phyloP scores from a whole-genome alignment of 1,284 basidiomycete species.

The Xerocomus nothofagi region DNA sequence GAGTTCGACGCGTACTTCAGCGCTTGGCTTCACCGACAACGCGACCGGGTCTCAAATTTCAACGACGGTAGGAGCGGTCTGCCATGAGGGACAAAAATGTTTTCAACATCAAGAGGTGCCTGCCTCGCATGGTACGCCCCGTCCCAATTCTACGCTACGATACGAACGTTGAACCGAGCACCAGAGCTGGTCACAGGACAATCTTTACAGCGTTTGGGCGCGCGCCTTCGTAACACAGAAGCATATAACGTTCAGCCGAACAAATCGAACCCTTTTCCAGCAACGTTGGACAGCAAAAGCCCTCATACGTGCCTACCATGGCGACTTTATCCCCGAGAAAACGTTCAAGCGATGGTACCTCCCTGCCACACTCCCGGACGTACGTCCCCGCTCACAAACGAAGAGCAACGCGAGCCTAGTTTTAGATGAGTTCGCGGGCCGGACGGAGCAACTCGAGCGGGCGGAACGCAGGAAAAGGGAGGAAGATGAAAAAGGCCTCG shows the following conservation, averaged over 20 bases:
- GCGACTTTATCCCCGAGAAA: constrained; percentile 91
- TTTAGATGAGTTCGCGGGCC: constrained; percentile 59
- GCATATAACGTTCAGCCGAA: constrained; percentile 59
- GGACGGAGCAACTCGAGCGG: constrained; percentile 45
- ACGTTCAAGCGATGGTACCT: constrained; percentile 97
- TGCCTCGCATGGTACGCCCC: constrained; percentile 50
- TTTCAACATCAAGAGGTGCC: constrained; percentile 42
- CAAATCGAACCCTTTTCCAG: constrained; percentile 78
- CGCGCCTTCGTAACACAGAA: constrained; percentile 53
- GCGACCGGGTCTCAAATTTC: constrained; percentile 1
- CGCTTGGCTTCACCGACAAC: neutral
- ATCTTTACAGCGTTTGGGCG: constrained; percentile 79
- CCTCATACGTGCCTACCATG: constrained; percentile 93
- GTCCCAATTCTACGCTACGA: neutral
- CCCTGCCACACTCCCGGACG: constrained; percentile 83
- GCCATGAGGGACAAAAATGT: constrained; percentile 47
- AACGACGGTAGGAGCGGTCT: neutral
- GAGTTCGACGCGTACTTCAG: neutral
- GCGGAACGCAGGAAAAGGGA: constrained; percentile 51
- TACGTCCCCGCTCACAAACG: constrained; percentile 57
- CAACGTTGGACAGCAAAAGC: constrained; percentile 91
- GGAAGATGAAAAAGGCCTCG: constrained; percentile 61
- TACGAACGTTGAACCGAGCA: constrained; percentile 7
- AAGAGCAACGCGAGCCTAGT: constrained; percentile 43
- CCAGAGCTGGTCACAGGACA: constrained; percentile 80